phyloP scores from a whole-genome alignment of 2,329 filamentous ascomycete genomes.

The Verticillium dahliae region DNA sequence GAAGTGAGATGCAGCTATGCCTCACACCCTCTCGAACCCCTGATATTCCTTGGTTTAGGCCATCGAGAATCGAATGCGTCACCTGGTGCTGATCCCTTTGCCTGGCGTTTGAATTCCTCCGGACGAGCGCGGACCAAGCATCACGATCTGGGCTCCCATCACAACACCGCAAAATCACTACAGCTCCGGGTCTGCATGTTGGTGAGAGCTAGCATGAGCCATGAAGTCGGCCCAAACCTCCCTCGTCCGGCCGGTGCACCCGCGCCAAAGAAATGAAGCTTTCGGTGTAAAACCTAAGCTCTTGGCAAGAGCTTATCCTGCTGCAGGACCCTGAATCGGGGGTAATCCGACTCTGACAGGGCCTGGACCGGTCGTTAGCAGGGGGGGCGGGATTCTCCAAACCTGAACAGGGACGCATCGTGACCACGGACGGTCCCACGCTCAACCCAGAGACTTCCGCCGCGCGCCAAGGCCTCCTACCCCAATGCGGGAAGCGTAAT shows the following conservation, averaged over 20 bases:
- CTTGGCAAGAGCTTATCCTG: not conserved
- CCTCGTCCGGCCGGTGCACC: too few relatives aligned
- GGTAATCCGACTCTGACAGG: not conserved
- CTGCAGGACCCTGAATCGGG: not conserved
- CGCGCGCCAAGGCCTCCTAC: not conserved
- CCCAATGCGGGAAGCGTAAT: not conserved
- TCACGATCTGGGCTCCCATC: not conserved
- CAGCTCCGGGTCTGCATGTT: too few relatives aligned
- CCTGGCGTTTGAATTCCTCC: not conserved
- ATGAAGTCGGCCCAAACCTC: not conserved
- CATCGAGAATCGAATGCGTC: not conserved
- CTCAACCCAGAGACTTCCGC: not conserved
- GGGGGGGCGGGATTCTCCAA: not conserved
- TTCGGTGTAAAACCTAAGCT: not conserved
- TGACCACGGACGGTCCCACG: not conserved
- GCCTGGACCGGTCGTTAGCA: not conserved
- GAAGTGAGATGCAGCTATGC: not conserved
- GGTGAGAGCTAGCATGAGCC: not conserved
- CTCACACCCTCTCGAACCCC: not conserved
- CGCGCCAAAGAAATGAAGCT: not conserved
- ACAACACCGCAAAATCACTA: not conserved
- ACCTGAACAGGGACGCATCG: not conserved
- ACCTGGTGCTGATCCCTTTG: not conserved
- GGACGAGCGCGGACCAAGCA: not conserved
- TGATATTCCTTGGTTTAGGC: not conserved